A percentile compares a stretch with the other conserved stretches of the same genome.
phyloP scores from a whole-genome alignment of 257 asterid genomes.

The Coffea eugenioides region DNA sequence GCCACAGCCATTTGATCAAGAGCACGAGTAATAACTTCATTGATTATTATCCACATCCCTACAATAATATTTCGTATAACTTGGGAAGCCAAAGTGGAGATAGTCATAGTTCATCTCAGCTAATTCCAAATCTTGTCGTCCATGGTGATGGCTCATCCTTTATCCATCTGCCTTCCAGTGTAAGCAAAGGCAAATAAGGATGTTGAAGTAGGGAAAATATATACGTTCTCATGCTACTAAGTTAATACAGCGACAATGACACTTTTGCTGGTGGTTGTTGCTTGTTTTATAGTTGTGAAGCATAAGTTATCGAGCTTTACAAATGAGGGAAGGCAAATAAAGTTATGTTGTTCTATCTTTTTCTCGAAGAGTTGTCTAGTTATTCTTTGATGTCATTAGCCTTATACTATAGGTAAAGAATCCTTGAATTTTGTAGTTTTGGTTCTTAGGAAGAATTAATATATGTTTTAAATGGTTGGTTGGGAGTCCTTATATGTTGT shows the following conservation, averaged over 20 bases:
- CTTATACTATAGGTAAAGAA: background rate
- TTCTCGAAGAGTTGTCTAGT: background rate
- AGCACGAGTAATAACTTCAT: slow-evolving; percentile 27
- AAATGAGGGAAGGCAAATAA: background rate
- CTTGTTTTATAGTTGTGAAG: background rate
- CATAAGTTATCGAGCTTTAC: background rate
- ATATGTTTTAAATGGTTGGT: background rate
- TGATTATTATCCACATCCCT: slow-evolving; percentile 39
- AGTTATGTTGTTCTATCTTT: background rate
- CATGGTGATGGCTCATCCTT: slow-evolving; percentile 67
- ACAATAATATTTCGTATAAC: slow-evolving; percentile 17
- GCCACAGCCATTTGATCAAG: slow-evolving; percentile 2
- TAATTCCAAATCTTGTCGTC: slow-evolving; percentile 48
- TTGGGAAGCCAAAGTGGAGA: slow-evolving; percentile 39
- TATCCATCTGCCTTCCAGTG: slow-evolving; percentile 53
- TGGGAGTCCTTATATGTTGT: background rate
- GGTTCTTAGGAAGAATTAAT: background rate
- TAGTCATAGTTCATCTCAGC: slow-evolving; percentile 36
- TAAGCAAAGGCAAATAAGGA: slow-evolving; percentile 60
- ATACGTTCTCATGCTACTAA: slow-evolving; percentile 1
- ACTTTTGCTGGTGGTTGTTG: background rate
- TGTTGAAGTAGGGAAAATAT: background rate
- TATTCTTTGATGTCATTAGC: background rate
- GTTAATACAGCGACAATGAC: background rate
- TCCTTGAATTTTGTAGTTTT: background rate